These are phyloP conservation scores for Daldinia concentrica DNA, from an alignment of 495 filamentous ascomycete genomes.

Conservation along the genomic window DNA sequence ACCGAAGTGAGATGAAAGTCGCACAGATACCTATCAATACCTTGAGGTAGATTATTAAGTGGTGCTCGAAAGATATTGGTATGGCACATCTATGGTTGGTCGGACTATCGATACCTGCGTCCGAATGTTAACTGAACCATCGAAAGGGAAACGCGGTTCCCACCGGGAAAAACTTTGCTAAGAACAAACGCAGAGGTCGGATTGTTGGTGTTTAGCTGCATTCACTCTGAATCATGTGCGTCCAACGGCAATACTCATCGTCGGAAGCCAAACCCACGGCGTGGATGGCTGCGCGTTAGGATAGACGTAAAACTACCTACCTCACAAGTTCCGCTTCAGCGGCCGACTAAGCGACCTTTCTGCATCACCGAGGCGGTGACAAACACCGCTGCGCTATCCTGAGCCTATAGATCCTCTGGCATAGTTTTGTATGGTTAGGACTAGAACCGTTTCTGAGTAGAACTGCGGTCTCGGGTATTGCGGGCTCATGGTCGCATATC, in stretches of 20 bases:
- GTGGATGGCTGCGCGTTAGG: background rate
- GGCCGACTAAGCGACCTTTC: constrained; percentile 26
- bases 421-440: background rate
- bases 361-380: constrained; percentile 25
- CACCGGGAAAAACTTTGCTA: background rate
- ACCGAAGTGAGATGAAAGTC: background rate
- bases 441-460: no score
- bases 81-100: background rate
- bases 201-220: constrained; percentile 1
- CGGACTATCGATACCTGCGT: background rate
- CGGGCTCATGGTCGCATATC: constrained; percentile 12
- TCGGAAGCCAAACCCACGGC: background rate
- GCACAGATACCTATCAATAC: background rate
- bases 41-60: background rate
- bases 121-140: background rate
- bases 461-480: background rate
- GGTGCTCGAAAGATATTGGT: no score
- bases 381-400: background rate
- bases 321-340: constrained; percentile 21
- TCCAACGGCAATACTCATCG: background rate
- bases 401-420: background rate
- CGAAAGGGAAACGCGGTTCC: background rate
- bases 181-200: constrained; percentile 2
- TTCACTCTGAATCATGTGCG: background rate
- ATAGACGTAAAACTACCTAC: background rate